Evolutionary conservation across 1,284 basidiomycete genomes (phyloP).

Genomic region (Moesziomyces globuligerus): DNA sequence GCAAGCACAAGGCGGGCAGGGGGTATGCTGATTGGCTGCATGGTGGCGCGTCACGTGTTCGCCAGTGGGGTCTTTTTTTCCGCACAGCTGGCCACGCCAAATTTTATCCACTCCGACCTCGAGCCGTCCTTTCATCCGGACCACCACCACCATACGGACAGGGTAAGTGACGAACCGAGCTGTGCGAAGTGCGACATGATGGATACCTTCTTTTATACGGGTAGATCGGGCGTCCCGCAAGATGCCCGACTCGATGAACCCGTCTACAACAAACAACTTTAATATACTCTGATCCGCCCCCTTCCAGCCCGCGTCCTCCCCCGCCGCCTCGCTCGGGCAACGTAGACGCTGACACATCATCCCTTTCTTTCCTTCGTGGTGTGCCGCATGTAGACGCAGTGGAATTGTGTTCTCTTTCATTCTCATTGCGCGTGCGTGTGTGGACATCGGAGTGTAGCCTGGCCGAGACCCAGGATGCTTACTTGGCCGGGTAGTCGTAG

Average conservation of each 20-base stretch:
- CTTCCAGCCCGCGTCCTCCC: no score
- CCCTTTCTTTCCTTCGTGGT: background rate
- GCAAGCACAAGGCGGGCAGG: no score
- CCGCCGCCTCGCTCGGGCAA: background rate
- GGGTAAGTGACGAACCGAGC: background rate
- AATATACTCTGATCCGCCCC: conserved; percentile 48
- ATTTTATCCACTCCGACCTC: background rate
- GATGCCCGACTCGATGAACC: conserved; percentile 40
- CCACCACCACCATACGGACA: background rate
- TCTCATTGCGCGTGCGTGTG: background rate
- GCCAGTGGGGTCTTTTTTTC: background rate
- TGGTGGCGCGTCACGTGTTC: background rate
- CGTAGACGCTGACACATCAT: background rate
- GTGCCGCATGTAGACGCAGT: background rate
- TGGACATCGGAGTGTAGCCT: background rate
- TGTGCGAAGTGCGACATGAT: conserved; percentile 15
- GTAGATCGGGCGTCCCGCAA: conserved; percentile 45
- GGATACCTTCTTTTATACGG: conserved; percentile 28
- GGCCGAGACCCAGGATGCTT: no score
- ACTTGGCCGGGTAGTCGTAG: conserved; percentile 59
- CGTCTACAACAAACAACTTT: conserved; percentile 48
- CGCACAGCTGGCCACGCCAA: background rate
- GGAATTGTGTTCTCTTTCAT: background rate
- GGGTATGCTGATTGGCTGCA: background rate
- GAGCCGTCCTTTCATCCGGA: background rate